These are phyloP conservation scores for Macadamia integrifolia DNA, from an alignment of 164 flowering plant species.

Conservation along the genomic window DNA sequence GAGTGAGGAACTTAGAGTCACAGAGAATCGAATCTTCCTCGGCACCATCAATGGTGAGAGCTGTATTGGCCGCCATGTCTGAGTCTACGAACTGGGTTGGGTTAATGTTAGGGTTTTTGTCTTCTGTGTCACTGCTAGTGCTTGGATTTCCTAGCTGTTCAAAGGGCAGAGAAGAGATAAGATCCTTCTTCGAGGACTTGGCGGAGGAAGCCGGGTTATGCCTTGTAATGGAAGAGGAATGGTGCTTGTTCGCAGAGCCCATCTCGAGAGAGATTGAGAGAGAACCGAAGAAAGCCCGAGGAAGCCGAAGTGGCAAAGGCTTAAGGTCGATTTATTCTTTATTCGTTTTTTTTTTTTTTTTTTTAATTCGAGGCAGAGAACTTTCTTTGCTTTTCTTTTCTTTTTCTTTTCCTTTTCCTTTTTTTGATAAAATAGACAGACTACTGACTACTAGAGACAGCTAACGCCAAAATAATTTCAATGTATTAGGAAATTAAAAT, in stretches of 20 bases:
- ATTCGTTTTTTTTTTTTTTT: too few relatives aligned
- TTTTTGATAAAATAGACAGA: too few relatives aligned
- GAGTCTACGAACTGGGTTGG: not conserved
- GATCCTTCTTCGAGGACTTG: not conserved
- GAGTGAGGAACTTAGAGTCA: conserved; percentile 36
- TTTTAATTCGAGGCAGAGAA: too few relatives aligned
- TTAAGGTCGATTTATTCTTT: too few relatives aligned
- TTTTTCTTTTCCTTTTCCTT: too few relatives aligned
- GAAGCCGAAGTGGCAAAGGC: too few relatives aligned
- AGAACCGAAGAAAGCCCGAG: too few relatives aligned
- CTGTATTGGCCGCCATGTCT: not conserved
- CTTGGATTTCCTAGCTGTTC: conserved; percentile 1
- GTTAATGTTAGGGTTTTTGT: conserved; percentile 10
- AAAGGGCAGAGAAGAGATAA: not conserved
- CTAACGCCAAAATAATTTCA: too few relatives aligned
- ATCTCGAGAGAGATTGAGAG: not conserved
- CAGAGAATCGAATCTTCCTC: conserved; percentile 31
- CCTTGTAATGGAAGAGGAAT: not conserved
- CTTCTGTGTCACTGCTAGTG: conserved; percentile 14
- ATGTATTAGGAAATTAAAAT: too few relatives aligned
- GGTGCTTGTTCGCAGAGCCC: conserved; percentile 7
- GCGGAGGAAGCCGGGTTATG: not conserved
- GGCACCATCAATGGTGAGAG: conserved; percentile 21
- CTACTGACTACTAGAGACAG: too few relatives aligned
- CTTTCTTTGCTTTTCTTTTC: too few relatives aligned